Evolutionary conservation across 2,329 filamentous ascomycete genomes (phyloP), one percentile per base, ranked within the genome.

Genomic region (Paradendryphiella salina): DNA sequence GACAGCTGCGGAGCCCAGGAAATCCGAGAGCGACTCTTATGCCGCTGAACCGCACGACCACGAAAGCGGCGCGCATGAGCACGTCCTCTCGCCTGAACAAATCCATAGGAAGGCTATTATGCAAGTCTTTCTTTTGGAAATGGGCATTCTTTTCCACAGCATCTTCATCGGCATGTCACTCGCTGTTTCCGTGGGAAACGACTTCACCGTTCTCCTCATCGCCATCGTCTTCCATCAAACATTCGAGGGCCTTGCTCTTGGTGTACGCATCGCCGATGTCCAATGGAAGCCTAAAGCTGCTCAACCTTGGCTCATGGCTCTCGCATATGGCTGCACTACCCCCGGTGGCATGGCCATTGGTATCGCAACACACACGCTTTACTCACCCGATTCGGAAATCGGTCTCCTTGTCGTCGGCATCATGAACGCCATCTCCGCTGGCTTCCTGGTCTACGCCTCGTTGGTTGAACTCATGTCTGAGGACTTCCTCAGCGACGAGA

Each of bases 221-320:
- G 83, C 85, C 17, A 74, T 86, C 2, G 79, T 83, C 29, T 85
- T 85, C 67, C 83, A 85, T 54, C 83, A 96, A 75, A 90, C 88
- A 1, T 96, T 96, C 59, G 90, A 96, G 75, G 90, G 90, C 1
- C 84, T 96, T 11, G 90, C 90, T 0, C 82, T 96, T 4, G 90
- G 90, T 5, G 88, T 88, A 35, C 87, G 90, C 50, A 96, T 96
- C 63, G 88, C 90, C 0, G 87, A 88, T 8, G 84, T 96, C 21
- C 85, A 87, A 15, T 73, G 68, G 61, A 59, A 61, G 8, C 46
- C 60, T 9, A 57, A 59, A 15, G 56, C 64, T 6, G 49, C 57
- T 10, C 69, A 77, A 54, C 76, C 76, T 0, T 82, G 87, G 87
- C 78, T 90, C 7, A 90, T 91, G 87, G 87, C 89, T 1, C 74